Evolutionary conservation across 1,284 basidiomycete species (phyloP), one percentile per base, ranked within the genome.

Genomic region (Fistulinella staudtii): DNA sequence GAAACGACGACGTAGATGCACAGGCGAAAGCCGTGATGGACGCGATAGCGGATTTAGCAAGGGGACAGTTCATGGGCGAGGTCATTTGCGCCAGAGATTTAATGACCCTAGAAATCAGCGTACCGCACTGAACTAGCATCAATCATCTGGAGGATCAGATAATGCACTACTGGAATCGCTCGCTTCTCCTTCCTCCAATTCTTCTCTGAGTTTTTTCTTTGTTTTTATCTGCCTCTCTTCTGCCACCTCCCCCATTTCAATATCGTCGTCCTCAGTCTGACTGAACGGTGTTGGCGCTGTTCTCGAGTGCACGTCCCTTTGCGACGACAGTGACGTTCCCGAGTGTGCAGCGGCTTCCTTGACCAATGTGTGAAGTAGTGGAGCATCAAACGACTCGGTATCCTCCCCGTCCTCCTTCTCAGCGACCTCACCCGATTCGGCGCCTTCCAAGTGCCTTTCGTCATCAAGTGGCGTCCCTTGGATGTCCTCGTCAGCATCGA

Each of bases 241-340:
- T 47, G 83, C 80, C 4, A 89, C 75, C 59, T 89, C 86, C n/a
- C 86, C 86, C 86, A 89, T 89, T 63, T 89, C 86, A 47, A 89
- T 87, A 51, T 89, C 85, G 51, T 85, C 77, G 53, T 57, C 70
- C 55, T 54, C 64, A 49, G 47, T 42, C 46, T 52, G 54, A 36
- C 45, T 51, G 45, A 56, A 62, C 30, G 47, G 52, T 3, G 55
- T 47, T 13, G 55, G 50, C 18, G 53, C 52, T n/a, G 28, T 61
- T 45, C 49, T 57, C 0, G 52, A 53, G 24, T 27, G 51, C 8
- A 23, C 23, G 14, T 50, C 63, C 31, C 51, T 59, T 33, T 57
- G 62, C 14, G 63, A 58, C 5, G 63, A 64, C n/a, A n/a, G n/a
- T n/a, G n/a, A n/a, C n/a, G n/a, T n/a, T 27, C 53, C 54, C 3